A percentile compares a stretch with the other conserved stretches of the same genome.
Conservation (phyloP, 345 rosid genomes). For the Eutrema yunnanense region DNA sequence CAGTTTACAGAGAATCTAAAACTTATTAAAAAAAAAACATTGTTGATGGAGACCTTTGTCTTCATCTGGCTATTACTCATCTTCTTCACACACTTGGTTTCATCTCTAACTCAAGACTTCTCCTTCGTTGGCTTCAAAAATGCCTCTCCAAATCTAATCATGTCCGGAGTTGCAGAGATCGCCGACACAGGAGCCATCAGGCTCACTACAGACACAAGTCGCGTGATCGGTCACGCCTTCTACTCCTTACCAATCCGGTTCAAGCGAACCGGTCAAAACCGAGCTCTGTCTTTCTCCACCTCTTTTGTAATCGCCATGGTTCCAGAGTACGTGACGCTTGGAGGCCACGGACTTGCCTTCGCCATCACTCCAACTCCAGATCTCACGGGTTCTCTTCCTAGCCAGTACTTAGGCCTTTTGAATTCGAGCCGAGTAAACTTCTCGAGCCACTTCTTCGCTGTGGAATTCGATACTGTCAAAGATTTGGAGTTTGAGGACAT, state of each 20-base stretch:
- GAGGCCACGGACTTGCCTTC: slow-evolving; percentile 87
- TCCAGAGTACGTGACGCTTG: slow-evolving; percentile 56
- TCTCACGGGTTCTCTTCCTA: slow-evolving; percentile 47
- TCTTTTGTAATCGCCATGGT: slow-evolving; percentile 71
- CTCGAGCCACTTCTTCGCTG: slow-evolving; percentile 63
- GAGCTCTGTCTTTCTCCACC: slow-evolving; percentile 64
- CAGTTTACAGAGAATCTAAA: neutral
- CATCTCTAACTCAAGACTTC: slow-evolving; percentile 34
- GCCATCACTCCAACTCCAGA: slow-evolving; percentile 49
- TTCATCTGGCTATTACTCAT: slow-evolving; percentile 29
- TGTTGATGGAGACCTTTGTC: slow-evolving; percentile 26
- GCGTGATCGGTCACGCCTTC: slow-evolving; percentile 74
- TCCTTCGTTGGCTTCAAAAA: slow-evolving; percentile 42
- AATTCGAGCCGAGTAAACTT: slow-evolving; percentile 48
- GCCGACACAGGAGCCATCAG: slow-evolving; percentile 45
- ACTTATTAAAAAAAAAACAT: neutral
- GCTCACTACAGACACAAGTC: slow-evolving; percentile 48
- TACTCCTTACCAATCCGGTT: slow-evolving; percentile 55
- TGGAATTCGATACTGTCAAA: slow-evolving; percentile 77
- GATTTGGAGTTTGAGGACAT: slow-evolving; percentile 65
- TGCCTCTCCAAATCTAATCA: slow-evolving; percentile 35
- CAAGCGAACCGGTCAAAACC: slow-evolving; percentile 38
- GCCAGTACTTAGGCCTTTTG: slow-evolving; percentile 65
- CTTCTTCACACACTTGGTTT: slow-evolving; percentile 26
- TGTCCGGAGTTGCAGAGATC: slow-evolving; percentile 50